These are phyloP conservation scores for Pelargonium fulgidum DNA, from an alignment of 441 rosid species.

Conservation along the genomic window DNA sequence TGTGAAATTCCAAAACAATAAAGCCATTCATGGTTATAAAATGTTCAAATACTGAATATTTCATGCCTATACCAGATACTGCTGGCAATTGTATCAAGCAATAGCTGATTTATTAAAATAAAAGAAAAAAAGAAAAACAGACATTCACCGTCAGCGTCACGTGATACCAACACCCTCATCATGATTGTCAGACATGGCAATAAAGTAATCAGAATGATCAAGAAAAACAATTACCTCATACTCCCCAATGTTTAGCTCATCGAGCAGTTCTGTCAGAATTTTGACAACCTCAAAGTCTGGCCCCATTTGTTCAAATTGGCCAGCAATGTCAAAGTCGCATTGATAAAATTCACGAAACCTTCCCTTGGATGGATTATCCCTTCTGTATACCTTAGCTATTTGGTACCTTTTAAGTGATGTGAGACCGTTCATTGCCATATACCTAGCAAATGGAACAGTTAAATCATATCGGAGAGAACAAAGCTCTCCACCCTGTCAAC, in stretches of 20 bases:
- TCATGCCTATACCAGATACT: background rate
- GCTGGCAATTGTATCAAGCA: background rate
- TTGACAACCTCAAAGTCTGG: slow-evolving; percentile 83
- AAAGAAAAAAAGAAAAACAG: background rate
- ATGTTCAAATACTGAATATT: background rate
- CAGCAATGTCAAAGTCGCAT: slow-evolving; percentile 94
- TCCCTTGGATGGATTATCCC: slow-evolving; percentile 93
- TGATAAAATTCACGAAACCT: slow-evolving; percentile 93
- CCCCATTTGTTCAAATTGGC: slow-evolving; percentile 80
- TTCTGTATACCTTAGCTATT: slow-evolving; percentile 81
- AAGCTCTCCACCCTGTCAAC: slow-evolving; percentile 86
- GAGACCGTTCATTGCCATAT: slow-evolving; percentile 86
- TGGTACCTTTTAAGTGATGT: slow-evolving; percentile 78
- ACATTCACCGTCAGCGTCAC: background rate
- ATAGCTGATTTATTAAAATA: background rate
- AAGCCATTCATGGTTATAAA: background rate
- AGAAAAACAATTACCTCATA: slow-evolving; percentile 48
- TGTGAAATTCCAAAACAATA: background rate
- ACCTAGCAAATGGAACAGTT: slow-evolving; percentile 91
- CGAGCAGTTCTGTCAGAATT: slow-evolving; percentile 74
- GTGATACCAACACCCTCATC: background rate
- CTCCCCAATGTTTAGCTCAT: slow-evolving; percentile 70
- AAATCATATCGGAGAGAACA: slow-evolving; percentile 90
- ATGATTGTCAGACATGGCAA: background rate
- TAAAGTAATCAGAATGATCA: background rate